Base-by-base conservation (phyloP, 306 rosid genomes). In the Gastrolobium bilobum region DNA sequence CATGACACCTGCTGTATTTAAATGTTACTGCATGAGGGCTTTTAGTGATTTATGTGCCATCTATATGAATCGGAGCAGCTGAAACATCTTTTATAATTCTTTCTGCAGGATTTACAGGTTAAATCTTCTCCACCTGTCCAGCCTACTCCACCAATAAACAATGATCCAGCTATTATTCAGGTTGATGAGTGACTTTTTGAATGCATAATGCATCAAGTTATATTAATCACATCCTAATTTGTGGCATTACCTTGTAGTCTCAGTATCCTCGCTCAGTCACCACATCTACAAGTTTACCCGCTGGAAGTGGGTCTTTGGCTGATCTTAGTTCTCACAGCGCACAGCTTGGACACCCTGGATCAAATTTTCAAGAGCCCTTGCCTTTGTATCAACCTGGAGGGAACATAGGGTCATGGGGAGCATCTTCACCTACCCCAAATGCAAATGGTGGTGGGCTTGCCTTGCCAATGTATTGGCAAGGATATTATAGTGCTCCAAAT, bases 381-480 rank as follows among this genome's bases (percentile, higher is more conserved):
- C 98, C 99, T 79, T 82, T 92, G 77, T 94, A 89, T 87, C 99
- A 92, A 73, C 97, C 97, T 63, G 97, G 92, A 65, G 97, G 91
- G 67, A 90, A 78, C 79, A 76, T 87, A 29, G 97, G 94, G 10
- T 82, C 95, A 58, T 94, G 97, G 98, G 98, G 97, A 75, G 81
- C 89, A 82, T 69, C 95, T 46, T 89, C 92, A 6, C 77, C 93
- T 81, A 91, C 90, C 39, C 92, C 97, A 83, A 88, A 43, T 82
- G 84, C 85, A 80, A 89, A 89, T 87, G 97, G 90, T 38, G 86
- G 89, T 20, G 93, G 93, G 7, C 92, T 92, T 81, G 86, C 93
- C 11, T 67, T 92, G 92, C 97, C 99, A 51, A 87, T 94, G 97
- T 94, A 91, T 76, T 94, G 95, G 97, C 97, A 86, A 88, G 99